Conservation (phyloP, 768 basidiomycete species). For the Termitomyces sp. region DNA sequence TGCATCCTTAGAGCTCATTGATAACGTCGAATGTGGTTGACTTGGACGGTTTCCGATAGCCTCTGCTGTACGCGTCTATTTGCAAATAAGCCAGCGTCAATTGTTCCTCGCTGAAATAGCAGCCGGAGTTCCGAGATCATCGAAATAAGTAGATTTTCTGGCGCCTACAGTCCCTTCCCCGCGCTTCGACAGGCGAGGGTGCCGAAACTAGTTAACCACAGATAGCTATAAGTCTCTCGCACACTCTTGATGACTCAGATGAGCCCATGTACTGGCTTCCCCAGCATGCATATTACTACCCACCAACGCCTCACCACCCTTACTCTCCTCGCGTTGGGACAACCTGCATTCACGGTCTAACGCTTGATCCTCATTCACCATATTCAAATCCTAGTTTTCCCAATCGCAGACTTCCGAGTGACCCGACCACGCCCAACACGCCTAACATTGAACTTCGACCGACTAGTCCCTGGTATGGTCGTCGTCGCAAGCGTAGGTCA, state of each 20-base stretch:
- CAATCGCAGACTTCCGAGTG: neutral
- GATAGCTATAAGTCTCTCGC: neutral
- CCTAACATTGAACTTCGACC: neutral
- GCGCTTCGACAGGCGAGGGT: neutral
- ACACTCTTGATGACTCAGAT: neutral
- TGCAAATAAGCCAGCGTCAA: no score
- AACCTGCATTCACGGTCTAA: neutral
- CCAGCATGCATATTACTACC: neutral
- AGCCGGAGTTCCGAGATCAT: no score
- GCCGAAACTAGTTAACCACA: neutral
- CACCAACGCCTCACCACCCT: neutral
- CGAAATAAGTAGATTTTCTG: no score
- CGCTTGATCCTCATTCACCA: neutral
- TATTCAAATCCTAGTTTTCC: neutral
- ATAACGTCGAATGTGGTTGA: no score
- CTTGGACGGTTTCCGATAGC: no score
- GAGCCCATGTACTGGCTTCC: neutral
- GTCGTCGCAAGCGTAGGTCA: neutral
- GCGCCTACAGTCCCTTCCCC: no score
- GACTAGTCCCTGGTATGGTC: neutral
- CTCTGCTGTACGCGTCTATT: no score
- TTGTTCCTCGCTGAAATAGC: no score
- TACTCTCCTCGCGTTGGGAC: neutral
- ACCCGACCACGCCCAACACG: constrained; percentile 4
- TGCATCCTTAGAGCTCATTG: no score